Evolutionary conservation across 192 early-diverging fungal genomes (phyloP), one percentile per base, ranked within the genome.

Genomic region (Jimgerdemannia flammicorona): DNA sequence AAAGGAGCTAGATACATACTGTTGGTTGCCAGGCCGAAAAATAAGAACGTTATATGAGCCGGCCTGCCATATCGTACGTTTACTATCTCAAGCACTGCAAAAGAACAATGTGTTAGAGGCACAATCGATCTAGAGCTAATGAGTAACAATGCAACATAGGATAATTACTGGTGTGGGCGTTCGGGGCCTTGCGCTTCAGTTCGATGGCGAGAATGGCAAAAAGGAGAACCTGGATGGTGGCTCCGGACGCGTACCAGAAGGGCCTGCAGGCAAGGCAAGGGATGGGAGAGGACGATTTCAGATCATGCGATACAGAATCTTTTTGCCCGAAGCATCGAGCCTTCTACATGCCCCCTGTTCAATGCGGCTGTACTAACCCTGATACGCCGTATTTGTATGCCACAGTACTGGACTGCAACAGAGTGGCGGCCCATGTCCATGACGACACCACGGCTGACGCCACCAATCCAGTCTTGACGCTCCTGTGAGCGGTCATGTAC

Each of bases 131-230:
- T 2, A 59, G 49, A 59, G 6, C 14, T 59, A 59, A 59, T 59
- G 14, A 59, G 14, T 59, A 59, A 59, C 0, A 6, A 59, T 59
- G 14, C 49, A 14, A 59, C 6, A 59, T 10, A 59, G 6, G 49
- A 59, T 14, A 59, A 59, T 59, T 59, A 59, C 49, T 59, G 4
- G 91, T 93, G 72, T 93, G 91, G 11, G 90, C 90, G 71, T 93
- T 92, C 3, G 91, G 92, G 64, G 91, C 92, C 69, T 86, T 84
- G 72, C 90, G 84, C 74, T 93, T 93, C 6, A 93, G 70, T 68
- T 92, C 89, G 69, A 93, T 92, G n/a, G 91, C 91, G 66, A 93
- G 79, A 14, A 93, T 87, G 19, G 91, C 90, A 64, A 93, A 93
- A 41, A 93, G 74, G 3, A 93, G 71, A 41, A 93, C 90, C 78